A percentile compares a stretch with the other conserved stretches of the same genome.
Conservation (phyloP, 208 protist genomes). For the Wallacemonas sp. region DNA sequence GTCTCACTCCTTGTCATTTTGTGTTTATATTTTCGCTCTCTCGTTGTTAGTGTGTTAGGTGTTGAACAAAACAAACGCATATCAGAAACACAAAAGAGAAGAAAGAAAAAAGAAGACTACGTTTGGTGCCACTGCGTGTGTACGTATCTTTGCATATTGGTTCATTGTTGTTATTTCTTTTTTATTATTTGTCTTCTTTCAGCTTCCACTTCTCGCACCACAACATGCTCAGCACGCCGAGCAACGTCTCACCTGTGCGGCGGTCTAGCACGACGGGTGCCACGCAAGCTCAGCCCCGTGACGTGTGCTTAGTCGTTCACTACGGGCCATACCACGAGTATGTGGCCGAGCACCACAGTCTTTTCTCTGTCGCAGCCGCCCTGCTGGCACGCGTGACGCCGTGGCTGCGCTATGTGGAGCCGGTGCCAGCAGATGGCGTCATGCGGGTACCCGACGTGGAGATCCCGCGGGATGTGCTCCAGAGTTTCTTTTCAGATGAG, state of each 20-base stretch:
- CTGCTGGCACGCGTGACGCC: conserved; percentile 15
- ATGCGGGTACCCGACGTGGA: conserved; percentile 11
- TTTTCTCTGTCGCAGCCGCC: conserved; percentile 14
- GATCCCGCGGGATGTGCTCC: conserved; percentile 5
- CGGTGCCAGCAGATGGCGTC: background rate
- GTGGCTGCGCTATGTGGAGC: conserved; percentile 13
- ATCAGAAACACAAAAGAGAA: background rate
- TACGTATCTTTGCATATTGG: too few relatives aligned
- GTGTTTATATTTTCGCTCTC: too few relatives aligned
- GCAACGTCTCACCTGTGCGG: background rate
- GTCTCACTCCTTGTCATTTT: too few relatives aligned
- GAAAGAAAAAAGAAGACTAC: background rate
- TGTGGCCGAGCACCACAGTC: conserved; percentile 16
- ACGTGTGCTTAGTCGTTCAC: conserved; percentile 12
- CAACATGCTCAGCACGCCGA: too few relatives aligned
- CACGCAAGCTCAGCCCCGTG: conserved; percentile 4
- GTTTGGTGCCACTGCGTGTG: too few relatives aligned
- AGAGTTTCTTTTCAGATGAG: conserved; percentile 9
- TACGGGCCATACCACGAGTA: conserved; percentile 10
- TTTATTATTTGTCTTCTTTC: too few relatives aligned
- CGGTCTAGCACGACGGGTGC: background rate
- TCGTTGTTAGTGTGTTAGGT: too few relatives aligned
- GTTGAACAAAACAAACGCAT: too few relatives aligned
- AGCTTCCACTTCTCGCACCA: too few relatives aligned
- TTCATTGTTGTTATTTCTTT: too few relatives aligned